phyloP scores from a whole-genome alignment of 2,329 filamentous ascomycete species.

The Rhinocladiella mackenziei region DNA sequence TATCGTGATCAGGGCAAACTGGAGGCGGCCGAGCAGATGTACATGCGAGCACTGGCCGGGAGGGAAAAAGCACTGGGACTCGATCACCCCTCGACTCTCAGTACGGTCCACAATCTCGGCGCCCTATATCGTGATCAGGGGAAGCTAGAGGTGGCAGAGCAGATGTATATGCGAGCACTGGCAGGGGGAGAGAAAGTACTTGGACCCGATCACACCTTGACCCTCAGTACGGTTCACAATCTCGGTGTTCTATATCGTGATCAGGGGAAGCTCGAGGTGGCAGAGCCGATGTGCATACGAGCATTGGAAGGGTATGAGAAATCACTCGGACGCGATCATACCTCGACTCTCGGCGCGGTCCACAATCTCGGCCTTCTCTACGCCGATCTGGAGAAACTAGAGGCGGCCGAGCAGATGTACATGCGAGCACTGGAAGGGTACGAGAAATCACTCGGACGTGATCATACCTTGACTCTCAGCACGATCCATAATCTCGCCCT shows the following conservation, averaged over 20 bases:
- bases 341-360: not conserved
- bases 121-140: slow-evolving; percentile 19
- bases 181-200: slow-evolving; percentile 9
- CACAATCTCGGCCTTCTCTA: not conserved
- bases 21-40: not conserved
- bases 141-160: slow-evolving; percentile 9
- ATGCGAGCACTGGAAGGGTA: not conserved
- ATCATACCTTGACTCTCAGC: too few species aligned
- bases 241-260: slow-evolving; percentile 25
- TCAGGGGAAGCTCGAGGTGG: slow-evolving; percentile 29
- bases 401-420: not conserved
- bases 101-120: slow-evolving; percentile 12
- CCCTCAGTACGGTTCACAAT: slow-evolving; percentile 28
- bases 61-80: too few species aligned
- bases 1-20: not conserved
- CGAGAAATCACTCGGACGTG: too few species aligned
- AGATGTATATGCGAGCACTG: slow-evolving; percentile 16
- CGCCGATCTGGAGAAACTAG: not conserved
- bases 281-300: slow-evolving; percentile 14
- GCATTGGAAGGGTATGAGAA: not conserved
- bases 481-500: slow-evolving; percentile 15
- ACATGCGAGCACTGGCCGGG: not conserved
- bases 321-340: not conserved
- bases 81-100: too few species aligned
- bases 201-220: slow-evolving; percentile 25